Base-by-base conservation (phyloP, 129 eudicot genomes). In the Apium graveolens region DNA sequence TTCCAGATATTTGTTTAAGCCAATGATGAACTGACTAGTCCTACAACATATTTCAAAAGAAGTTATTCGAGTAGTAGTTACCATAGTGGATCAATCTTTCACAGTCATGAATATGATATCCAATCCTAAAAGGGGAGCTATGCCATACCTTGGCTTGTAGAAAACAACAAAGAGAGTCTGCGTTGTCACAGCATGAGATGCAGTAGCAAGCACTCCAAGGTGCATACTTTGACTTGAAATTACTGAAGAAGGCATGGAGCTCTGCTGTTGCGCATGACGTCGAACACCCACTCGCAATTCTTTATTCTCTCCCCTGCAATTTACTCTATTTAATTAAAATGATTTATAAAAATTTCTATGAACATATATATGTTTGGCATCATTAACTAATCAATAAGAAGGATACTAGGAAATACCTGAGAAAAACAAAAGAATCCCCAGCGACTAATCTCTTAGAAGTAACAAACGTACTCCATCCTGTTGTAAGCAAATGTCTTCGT, bases 171-270 rank as follows among this genome's bases (percentile, higher is more conserved):
- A 91, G 66, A 85, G 81, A 17, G 98, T 90, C 48, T 84, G 83
- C 39, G 97, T 88, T 24, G 87, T 48, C 10, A 95, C 84, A 14
- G 98, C 98, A 84, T 95, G 98, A 68, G 97, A 95, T 71, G 98
- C 98, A 17, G 98, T 95, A 27, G 98, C 98, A 65, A 95, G 96
- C 71, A 94, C 97, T 70, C 98, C 98, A 39, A 94, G 85, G 79
- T 94, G 98, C 98, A 94, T 94, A 74, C 98, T 95, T 72, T 95
- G 98, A 76, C 97, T 95, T 16, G 98, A 95, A 78, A 95, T 95
- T 29, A 95, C 97, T 13, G 98, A 95, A 10, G 98, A 87, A 3
- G 98, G 98, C 89, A 91, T 87, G 39, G 89, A 84, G 78, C 78
- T 88, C 74, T 87, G 98, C 78, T 95, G 97, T 62, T 87, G 87